These are phyloP conservation scores for Tubosaeta brunneosetosa DNA, from an alignment of 768 basidiomycete genomes.

Conservation along the genomic window DNA sequence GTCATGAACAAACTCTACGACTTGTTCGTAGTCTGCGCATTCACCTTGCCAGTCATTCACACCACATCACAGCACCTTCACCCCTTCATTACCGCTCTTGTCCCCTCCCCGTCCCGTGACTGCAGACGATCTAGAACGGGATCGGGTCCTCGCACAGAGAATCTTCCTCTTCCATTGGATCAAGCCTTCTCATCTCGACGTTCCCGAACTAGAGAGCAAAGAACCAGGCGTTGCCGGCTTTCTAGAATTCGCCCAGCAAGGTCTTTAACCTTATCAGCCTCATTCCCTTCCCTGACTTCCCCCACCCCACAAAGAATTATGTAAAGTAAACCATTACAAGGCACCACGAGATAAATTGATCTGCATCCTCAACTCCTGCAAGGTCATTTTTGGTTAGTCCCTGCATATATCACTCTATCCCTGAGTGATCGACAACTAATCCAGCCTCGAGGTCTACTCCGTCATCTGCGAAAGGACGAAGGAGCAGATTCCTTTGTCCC, in stretches of 20 bases:
- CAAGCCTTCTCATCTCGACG: slow-evolving; percentile 82
- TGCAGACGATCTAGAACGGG: slow-evolving; percentile 93
- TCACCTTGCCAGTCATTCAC: slow-evolving; percentile 3
- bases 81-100: slow-evolving; percentile 70
- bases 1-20: slow-evolving; percentile 98
- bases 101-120: slow-evolving; percentile 74
- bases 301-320: slow-evolving; percentile 53
- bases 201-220: slow-evolving; percentile 70
- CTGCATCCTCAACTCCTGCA: slow-evolving; percentile 95
- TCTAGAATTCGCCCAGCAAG: slow-evolving; percentile 85
- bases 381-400: slow-evolving; percentile 92
- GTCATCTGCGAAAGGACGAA: slow-evolving; percentile 79
- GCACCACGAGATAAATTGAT: slow-evolving; percentile 98
- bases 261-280: slow-evolving; percentile 33
- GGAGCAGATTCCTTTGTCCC: slow-evolving; percentile 95
- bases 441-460: slow-evolving; percentile 64
- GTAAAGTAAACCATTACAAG: slow-evolving; percentile 98
- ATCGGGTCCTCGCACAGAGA: slow-evolving; percentile 84
- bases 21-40: slow-evolving; percentile 56
- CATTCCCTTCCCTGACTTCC: not conserved
- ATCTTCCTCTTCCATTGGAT: slow-evolving; percentile 92
- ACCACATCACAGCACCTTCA: slow-evolving; percentile 68
- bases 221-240: slow-evolving; percentile 56
- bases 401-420: slow-evolving; percentile 9
- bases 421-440: not conserved